Conservation (phyloP, 2,329 filamentous ascomycete genomes). For the Lasiodiplodia hormozganensis region DNA sequence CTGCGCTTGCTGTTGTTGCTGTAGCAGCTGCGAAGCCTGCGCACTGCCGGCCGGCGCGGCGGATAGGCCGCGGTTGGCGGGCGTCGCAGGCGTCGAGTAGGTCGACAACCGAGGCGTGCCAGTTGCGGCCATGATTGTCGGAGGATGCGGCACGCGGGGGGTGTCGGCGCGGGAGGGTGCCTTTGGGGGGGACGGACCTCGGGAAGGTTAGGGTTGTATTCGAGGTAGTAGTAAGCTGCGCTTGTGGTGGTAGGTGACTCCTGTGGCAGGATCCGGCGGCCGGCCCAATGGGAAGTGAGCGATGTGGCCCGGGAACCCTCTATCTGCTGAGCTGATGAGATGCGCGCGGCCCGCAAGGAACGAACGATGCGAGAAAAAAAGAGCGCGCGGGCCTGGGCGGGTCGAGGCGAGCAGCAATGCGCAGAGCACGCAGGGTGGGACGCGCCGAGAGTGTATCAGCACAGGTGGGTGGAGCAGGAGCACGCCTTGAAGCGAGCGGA, state of each 20-base stretch:
- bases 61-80: conserved; percentile 17
- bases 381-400: not conserved
- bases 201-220: not conserved
- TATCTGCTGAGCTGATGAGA: not conserved
- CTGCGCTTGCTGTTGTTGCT: conserved; percentile 30
- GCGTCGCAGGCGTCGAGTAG: conserved; percentile 17
- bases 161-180: not conserved
- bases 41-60: not conserved
- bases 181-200: not conserved
- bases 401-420: not conserved
- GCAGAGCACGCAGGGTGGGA: conserved; percentile 2
- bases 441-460: conserved; percentile 5
- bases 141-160: not conserved
- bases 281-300: conserved; percentile 4
- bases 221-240: not conserved
- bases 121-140: conserved; percentile 22
- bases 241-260: not conserved
- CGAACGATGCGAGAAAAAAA: not conserved
- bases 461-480: conserved; percentile 17
- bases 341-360: not conserved
- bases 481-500: conserved; percentile 15
- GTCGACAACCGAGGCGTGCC: conserved; percentile 25
- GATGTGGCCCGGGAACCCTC: not conserved
- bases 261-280: not conserved
- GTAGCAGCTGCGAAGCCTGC: conserved; percentile 3